phyloP scores from a whole-genome alignment of 2,329 filamentous ascomycete species.

The Juglanconis oblonga region DNA sequence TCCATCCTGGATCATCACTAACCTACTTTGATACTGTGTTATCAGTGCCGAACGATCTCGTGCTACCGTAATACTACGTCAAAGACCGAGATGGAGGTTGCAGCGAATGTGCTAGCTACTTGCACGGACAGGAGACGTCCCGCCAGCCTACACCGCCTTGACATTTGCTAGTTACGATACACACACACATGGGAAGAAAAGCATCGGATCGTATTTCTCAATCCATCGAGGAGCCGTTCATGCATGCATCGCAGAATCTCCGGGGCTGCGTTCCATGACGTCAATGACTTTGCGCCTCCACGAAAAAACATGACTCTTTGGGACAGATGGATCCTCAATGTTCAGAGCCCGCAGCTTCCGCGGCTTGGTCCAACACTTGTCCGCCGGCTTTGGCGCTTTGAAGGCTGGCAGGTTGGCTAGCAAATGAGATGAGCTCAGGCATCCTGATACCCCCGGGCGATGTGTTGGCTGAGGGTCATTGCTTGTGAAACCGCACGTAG shows the following conservation, averaged over 20 bases:
- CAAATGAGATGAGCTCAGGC: not conserved
- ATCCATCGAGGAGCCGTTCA: not conserved
- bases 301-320: not conserved
- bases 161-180: not conserved
- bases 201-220: not conserved
- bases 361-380: too few species aligned
- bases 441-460: not conserved
- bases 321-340: not conserved
- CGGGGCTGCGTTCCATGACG: not conserved
- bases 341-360: too few species aligned
- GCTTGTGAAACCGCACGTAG: not conserved
- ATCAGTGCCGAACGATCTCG: too few species aligned
- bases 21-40: too few species aligned
- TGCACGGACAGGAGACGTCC: too few species aligned
- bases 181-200: not conserved
- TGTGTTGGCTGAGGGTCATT: too few species aligned
- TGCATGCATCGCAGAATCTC: not conserved
- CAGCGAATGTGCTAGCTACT: too few species aligned
- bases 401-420: too few species aligned
- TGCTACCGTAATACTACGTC: too few species aligned
- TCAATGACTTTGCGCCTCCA: constrained; percentile 1
- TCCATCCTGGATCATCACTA: too few species aligned
- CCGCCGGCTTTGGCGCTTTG: not conserved
- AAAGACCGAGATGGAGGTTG: too few species aligned
- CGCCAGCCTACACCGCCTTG: not conserved